Percentiles rank a stretch among this genome's conserved stretches.
Conservation (phyloP, 73 alveolate genomes). For the Effrenium voratum region DNA sequence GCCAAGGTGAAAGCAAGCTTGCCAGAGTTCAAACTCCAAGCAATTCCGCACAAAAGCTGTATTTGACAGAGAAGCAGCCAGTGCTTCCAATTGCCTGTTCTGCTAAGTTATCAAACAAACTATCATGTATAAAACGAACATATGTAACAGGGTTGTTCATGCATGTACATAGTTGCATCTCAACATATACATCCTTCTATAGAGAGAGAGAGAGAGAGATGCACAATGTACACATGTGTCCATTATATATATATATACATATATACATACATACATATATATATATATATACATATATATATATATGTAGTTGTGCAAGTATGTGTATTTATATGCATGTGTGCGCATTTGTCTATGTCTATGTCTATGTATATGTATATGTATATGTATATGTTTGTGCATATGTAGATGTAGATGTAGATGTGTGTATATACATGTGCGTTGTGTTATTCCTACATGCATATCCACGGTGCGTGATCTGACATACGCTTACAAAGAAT, state of each 20-base stretch:
- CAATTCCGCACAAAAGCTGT: too few species aligned
- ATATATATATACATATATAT: background rate
- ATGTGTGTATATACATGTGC: too few species aligned
- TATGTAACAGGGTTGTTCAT: too few species aligned
- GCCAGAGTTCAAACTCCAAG: too few species aligned
- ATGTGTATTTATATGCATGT: background rate
- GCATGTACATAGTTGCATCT: too few species aligned
- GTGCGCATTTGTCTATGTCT: too few species aligned
- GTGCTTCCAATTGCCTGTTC: too few species aligned
- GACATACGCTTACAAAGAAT: too few species aligned
- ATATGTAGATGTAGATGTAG: background rate
- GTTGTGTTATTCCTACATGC: background rate
- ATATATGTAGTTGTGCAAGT: background rate
- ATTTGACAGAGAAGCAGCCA: too few species aligned
- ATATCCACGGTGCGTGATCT: background rate
- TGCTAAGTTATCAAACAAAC: too few species aligned
- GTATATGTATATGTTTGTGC: background rate
- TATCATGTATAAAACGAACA: too few species aligned
- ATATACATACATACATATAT: background rate
- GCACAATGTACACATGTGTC: background rate
- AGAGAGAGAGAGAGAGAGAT: background rate
- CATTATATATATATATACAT: slow-evolving; percentile 3
- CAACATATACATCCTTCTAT: background rate
- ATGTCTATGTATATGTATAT: background rate
- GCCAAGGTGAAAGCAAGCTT: too few species aligned